A percentile compares a stretch with the other conserved stretches of the same genome.
phyloP scores from a whole-genome alignment of 2,329 filamentous ascomycete genomes.

The Lachnellula arida region DNA sequence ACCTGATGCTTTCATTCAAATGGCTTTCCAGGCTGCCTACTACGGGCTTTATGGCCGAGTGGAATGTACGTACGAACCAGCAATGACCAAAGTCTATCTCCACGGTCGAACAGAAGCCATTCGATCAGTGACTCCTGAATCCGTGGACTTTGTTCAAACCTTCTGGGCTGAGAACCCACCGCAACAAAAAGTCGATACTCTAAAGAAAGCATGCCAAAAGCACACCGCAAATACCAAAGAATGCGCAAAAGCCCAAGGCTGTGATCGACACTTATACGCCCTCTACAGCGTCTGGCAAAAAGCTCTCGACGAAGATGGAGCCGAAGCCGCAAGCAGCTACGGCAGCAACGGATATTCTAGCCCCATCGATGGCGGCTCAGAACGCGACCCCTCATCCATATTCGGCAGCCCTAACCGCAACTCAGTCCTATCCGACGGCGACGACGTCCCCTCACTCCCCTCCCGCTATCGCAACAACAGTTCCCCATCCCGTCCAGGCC shows the following conservation, averaged over 20 bases:
- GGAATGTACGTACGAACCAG: constrained; percentile 94
- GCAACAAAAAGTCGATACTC: constrained; percentile 76
- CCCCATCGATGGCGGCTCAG: constrained; percentile 42
- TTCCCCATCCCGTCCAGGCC: constrained; percentile 42
- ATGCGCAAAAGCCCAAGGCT: constrained; percentile 85
- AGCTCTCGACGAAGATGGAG: constrained; percentile 67
- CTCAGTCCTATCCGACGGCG: constrained; percentile 43
- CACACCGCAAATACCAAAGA: constrained; percentile 77
- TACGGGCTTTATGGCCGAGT: constrained; percentile 92
- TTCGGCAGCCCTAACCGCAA: constrained; percentile 51
- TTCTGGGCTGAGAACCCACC: constrained; percentile 93
- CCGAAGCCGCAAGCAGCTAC: constrained; percentile 46
- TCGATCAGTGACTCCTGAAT: constrained; percentile 76
- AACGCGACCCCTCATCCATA: constrained; percentile 41
- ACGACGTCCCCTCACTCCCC: constrained; percentile 31
- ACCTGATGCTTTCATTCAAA: constrained; percentile 95
- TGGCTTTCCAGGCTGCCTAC: constrained; percentile 98
- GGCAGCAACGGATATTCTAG: constrained; percentile 61
- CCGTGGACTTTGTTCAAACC: constrained; percentile 81
- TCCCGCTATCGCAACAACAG: constrained; percentile 47
- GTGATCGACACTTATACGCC: constrained; percentile 89
- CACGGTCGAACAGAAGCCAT: constrained; percentile 95
- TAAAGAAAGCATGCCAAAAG: constrained; percentile 77
- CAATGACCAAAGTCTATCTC: constrained; percentile 93
- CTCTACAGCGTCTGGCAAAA: constrained; percentile 94